Evolutionary conservation across 2,329 filamentous ascomycete species (phyloP).

Genomic region (Diatrype stigma): DNA sequence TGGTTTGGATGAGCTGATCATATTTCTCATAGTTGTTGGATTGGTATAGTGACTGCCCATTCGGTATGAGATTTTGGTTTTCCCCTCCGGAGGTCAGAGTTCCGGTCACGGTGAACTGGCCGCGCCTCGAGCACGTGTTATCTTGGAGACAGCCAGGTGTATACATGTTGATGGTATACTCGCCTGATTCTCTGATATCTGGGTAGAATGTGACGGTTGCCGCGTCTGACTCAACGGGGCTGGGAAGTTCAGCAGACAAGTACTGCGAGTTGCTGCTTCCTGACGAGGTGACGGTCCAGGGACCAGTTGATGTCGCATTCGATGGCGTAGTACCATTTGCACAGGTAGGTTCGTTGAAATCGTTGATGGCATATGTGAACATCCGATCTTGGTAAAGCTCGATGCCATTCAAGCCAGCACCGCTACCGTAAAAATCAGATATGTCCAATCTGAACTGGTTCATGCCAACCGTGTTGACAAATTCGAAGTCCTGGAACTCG

Average conservation of each 20-base stretch:
- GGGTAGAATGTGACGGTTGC: conserved; percentile 75
- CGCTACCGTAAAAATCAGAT: conserved; percentile 78
- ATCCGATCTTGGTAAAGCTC: conserved; percentile 85
- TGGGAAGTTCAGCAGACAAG: conserved; percentile 61
- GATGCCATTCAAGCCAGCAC: conserved; percentile 80
- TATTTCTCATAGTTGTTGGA: conserved; percentile 98
- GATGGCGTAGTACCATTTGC: conserved; percentile 62
- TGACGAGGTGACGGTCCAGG: conserved; percentile 69
- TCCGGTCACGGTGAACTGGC: conserved; percentile 77
- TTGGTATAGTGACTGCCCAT: conserved; percentile 62
- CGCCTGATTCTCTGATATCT: conserved; percentile 81
- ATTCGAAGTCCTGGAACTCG: conserved; percentile 82
- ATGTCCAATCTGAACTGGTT: conserved; percentile 81
- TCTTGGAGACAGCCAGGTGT: conserved; percentile 88
- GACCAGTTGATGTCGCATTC: conserved; percentile 63
- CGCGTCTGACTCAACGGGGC: conserved; percentile 51
- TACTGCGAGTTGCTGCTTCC: conserved; percentile 70
- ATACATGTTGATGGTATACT: conserved; percentile 87
- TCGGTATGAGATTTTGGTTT: conserved; percentile 46
- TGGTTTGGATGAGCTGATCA: conserved; percentile 83
- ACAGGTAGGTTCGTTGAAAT: conserved; percentile 86
- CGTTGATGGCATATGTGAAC: conserved; percentile 76
- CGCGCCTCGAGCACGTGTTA: conserved; percentile 69
- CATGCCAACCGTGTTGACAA: conserved; percentile 87
- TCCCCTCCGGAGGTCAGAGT: conserved; percentile 52